These are phyloP conservation scores for Pestalotiopsis sp. DNA, from an alignment of 2,329 filamentous ascomycete species.

Conservation along the genomic window DNA sequence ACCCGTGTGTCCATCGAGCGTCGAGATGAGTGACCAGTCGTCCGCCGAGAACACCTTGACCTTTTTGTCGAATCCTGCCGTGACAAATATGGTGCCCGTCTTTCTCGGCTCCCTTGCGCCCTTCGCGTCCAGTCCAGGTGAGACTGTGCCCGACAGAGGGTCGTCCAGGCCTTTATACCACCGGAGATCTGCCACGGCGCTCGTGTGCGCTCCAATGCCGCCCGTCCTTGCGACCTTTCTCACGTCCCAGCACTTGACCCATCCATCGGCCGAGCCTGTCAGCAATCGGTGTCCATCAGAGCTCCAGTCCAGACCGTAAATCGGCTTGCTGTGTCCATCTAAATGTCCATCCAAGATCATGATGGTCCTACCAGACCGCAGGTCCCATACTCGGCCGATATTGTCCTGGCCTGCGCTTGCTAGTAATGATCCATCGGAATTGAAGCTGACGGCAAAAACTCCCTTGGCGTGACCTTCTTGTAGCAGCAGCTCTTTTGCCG, in stretches of 20 bases:
- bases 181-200: constrained; percentile 87
- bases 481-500: constrained; percentile 78
- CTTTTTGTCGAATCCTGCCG: constrained; percentile 89
- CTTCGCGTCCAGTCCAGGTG: constrained; percentile 65
- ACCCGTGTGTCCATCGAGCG: constrained; percentile 85
- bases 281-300: constrained; percentile 89
- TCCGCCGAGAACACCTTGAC: constrained; percentile 96
- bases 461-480: constrained; percentile 96
- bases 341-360: constrained; percentile 93
- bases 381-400: constrained; percentile 93
- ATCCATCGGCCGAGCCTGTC: constrained; percentile 91
- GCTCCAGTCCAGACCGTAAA: constrained; percentile 92
- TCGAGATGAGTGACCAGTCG: constrained; percentile 90
- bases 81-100: constrained; percentile 88
- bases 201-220: constrained; percentile 87
- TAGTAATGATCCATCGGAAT: constrained; percentile 85
- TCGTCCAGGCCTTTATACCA: constrained; percentile 93
- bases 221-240: constrained; percentile 83
- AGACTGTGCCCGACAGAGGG: constrained; percentile 58
- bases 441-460: constrained; percentile 89
- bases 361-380: constrained; percentile 87
- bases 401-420: constrained; percentile 94
- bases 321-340: constrained; percentile 82
- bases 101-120: constrained; percentile 76
- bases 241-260: constrained; percentile 98